Conservation (phyloP, 1,284 basidiomycete species). For the Gymnopus androsaceus region DNA sequence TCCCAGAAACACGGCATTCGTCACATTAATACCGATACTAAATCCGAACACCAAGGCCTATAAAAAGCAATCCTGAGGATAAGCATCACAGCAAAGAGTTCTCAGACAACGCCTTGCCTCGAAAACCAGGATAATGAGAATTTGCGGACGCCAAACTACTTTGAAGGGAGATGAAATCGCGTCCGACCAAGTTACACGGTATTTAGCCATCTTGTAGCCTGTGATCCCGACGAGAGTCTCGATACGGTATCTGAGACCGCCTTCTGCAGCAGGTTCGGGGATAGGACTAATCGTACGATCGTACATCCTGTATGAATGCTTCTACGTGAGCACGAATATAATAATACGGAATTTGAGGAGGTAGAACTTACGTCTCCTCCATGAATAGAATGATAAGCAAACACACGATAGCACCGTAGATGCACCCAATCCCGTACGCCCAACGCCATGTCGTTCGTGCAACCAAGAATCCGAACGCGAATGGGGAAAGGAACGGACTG, state of each 20-base stretch:
- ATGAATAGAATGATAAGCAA: slow-evolving; percentile 54
- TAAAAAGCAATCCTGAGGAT: neutral
- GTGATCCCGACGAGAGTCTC: slow-evolving; percentile 58
- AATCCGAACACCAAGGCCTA: slow-evolving; percentile 56
- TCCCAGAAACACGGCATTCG: slow-evolving; percentile 58
- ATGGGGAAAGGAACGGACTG: slow-evolving; percentile 67
- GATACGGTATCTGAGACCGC: slow-evolving; percentile 44
- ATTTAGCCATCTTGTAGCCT: slow-evolving; percentile 51
- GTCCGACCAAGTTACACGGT: slow-evolving; percentile 49
- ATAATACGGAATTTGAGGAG: neutral
- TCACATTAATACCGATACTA: slow-evolving; percentile 61
- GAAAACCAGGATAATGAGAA: slow-evolving; percentile 47
- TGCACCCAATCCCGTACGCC: slow-evolving; percentile 62
- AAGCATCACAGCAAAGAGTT: neutral
- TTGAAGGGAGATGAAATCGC: slow-evolving; percentile 40
- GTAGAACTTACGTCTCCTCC: slow-evolving; percentile 57
- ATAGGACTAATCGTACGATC: slow-evolving; percentile 49
- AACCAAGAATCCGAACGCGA: slow-evolving; percentile 70
- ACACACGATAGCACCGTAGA: slow-evolving; percentile 56
- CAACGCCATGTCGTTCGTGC: slow-evolving; percentile 54
- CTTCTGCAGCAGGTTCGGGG: slow-evolving; percentile 30
- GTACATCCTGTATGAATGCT: slow-evolving; percentile 48
- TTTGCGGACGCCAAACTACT: slow-evolving; percentile 54
- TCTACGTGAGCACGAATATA: neutral
- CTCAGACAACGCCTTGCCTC: slow-evolving; percentile 32